These are phyloP conservation scores for Amaranthus palmeri DNA, from an alignment of 148 eudicot species.

Conservation along the genomic window DNA sequence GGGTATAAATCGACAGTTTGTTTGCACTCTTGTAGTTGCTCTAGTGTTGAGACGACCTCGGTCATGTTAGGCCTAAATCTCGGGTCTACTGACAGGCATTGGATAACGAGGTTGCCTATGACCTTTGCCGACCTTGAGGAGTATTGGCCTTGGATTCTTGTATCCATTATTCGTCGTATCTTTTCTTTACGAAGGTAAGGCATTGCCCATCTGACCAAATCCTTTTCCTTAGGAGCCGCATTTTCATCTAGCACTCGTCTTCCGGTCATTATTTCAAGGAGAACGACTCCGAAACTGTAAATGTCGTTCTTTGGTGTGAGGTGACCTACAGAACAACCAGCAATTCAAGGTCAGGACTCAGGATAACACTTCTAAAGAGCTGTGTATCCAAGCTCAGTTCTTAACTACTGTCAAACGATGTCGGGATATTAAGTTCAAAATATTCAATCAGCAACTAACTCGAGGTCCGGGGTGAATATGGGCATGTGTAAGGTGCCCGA, in stretches of 20 bases:
- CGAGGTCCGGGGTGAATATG: too few species aligned
- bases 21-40: conserved; percentile 43
- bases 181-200: conserved; percentile 69
- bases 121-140: conserved; percentile 37
- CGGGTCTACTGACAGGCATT: conserved; percentile 69
- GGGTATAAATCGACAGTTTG: conserved; percentile 6
- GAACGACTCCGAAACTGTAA: conserved; percentile 87
- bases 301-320: conserved; percentile 75
- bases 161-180: conserved; percentile 59
- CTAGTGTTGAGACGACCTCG: conserved; percentile 56
- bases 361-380: neutral
- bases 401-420: neutral
- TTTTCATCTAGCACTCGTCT: conserved; percentile 67
- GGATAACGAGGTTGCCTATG: conserved; percentile 50
- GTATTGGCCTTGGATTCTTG: conserved; percentile 70
- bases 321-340: conserved; percentile 48
- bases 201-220: conserved; percentile 67
- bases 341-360: neutral
- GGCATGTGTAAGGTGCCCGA: too few species aligned
- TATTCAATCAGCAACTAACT: too few species aligned
- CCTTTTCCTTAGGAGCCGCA: conserved; percentile 59
- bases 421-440: neutral
- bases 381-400: neutral
- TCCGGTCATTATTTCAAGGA: conserved; percentile 79
- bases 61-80: conserved; percentile 58